Evolutionary conservation across 495 filamentous ascomycete genomes (phyloP).

Genomic region (Penicillium lividum): DNA sequence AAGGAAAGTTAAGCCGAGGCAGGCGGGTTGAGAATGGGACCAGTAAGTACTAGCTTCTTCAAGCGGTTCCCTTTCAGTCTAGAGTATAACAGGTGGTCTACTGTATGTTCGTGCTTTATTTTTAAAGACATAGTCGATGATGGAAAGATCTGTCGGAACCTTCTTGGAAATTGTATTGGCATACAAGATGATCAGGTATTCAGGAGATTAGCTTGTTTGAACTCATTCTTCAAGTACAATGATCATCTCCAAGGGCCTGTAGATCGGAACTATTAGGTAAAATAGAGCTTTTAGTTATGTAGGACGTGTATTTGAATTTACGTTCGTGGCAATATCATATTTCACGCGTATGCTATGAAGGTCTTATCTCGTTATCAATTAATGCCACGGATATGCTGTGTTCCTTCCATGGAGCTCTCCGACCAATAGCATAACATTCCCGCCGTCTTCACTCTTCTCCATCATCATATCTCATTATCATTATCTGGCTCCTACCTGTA

Average conservation of each 20-base stretch:
- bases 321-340: background rate
- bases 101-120: background rate
- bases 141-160: background rate
- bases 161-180: background rate
- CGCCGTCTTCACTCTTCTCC: slow-evolving; percentile 21
- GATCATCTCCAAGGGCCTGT: background rate
- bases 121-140: background rate
- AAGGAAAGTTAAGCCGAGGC: slow-evolving; percentile 14
- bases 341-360: background rate
- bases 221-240: background rate
- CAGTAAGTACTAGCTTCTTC: background rate
- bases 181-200: background rate
- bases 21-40: slow-evolving; percentile 11
- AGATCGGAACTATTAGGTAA: background rate
- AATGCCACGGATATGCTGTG: background rate
- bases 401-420: slow-evolving; percentile 16
- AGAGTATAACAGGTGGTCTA: background rate
- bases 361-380: background rate
- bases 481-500: background rate
- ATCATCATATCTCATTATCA: background rate
- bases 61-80: background rate
- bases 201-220: background rate
- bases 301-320: background rate
- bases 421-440: slow-evolving; percentile 15
- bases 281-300: background rate